Base-by-base conservation (phyloP, 805 yeast species). In the Helenozyma rhizophorensis region DNA sequence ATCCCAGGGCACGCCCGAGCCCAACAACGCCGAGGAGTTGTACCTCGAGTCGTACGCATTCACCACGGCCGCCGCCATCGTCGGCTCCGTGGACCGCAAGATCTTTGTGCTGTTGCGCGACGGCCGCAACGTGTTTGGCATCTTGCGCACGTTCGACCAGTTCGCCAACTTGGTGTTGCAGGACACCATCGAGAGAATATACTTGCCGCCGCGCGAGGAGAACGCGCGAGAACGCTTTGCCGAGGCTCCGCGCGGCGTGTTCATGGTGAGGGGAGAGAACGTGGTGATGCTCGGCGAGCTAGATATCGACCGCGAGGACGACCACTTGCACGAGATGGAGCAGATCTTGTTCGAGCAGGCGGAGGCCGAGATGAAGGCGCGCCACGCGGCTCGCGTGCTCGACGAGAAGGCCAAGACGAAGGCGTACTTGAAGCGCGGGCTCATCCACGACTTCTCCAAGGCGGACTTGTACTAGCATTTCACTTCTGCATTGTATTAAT, bases 241-340 rank as follows among this genome's bases (percentile, higher is more conserved):
- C 7, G 96, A 90, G 56, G 67, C 65, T n/a, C 69, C 70, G 31
- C 73, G 83, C 33, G 96, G 96, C 8, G 84, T 86, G 31, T 81
- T 80, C 54, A 74, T 93, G 64, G 81, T 93, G 25, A 82, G 98
- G 61, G 98, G 98, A 41, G 98, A 93, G 58, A 90, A 90, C 50
- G 93, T 93, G 7, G 93, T 89, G 8, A 76, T 89, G 78, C 58
- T 93, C 55, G 98, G 97, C 14, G 97, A 90, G 56, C 74, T 90
- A 41, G 96, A 89, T 58, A 83, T 87, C 41, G 95, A 86, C 52
- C 74, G 66, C 42, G 96, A 88, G 58, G 95, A 84, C 51, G 74
- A 65, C 40, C 83, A 83, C 32, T 59, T 84, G 47, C 68, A 68
- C 25, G 58, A 62, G 10, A 68, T 78, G 57, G 65, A 71, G 41